phyloP scores from a whole-genome alignment of 1,284 basidiomycete species.

The Malassezia pachydermatis region DNA sequence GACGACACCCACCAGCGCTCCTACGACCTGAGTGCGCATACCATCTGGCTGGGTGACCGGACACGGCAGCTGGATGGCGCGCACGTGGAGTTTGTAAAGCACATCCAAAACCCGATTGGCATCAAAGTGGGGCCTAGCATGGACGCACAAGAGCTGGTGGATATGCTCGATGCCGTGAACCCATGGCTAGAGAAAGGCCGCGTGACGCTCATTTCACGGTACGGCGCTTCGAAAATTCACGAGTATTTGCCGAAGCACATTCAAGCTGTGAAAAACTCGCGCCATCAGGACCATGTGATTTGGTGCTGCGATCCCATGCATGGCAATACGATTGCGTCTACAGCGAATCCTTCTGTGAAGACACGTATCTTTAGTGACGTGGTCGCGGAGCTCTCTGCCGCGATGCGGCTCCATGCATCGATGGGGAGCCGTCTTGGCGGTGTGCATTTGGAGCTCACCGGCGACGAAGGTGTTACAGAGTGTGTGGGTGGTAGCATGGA shows the following conservation, averaged over 20 bases:
- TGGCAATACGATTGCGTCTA: constrained; percentile 56
- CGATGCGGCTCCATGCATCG: constrained; percentile 57
- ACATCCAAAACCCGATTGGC: constrained; percentile 89
- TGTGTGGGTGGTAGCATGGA: constrained; percentile 56
- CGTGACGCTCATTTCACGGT: constrained; percentile 82
- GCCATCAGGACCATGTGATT: constrained; percentile 63
- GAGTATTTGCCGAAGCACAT: constrained; percentile 70
- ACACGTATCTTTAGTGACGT: constrained; percentile 85
- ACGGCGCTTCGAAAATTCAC: constrained; percentile 68
- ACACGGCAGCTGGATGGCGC: constrained; percentile 87
- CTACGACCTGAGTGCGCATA: constrained; percentile 83
- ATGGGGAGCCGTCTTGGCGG: constrained; percentile 64
- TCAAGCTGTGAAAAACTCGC: constrained; percentile 65
- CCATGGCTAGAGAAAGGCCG: constrained; percentile 70
- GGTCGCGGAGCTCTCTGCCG: constrained; percentile 72
- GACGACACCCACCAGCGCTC: constrained; percentile 30
- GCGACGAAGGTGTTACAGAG: constrained; percentile 76
- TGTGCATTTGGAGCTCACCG: constrained; percentile 92
- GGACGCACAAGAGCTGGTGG: constrained; percentile 67
- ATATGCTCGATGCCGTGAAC: constrained; percentile 66
- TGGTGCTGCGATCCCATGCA: constrained; percentile 98
- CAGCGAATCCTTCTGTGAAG: constrained; percentile 37
- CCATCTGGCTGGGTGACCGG: constrained; percentile 93
- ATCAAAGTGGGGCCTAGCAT: constrained; percentile 91
- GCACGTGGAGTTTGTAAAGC: constrained; percentile 69